Base-by-base conservation (phyloP, 345 rosid genomes). In the Zanthoxylum bungeanum region DNA sequence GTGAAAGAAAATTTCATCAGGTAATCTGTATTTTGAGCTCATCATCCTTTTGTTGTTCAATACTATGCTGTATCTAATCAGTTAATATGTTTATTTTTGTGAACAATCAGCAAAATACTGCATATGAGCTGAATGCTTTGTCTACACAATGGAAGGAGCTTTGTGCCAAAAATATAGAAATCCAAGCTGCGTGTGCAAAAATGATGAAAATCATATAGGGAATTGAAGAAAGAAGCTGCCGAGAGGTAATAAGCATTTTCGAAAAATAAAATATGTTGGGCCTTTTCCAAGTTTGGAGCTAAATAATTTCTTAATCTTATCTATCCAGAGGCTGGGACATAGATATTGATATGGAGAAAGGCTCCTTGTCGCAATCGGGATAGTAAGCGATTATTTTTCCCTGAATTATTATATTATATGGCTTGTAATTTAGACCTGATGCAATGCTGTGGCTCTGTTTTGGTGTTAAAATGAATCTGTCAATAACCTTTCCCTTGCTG, bases 1-100 rank as follows among this genome's bases (percentile, higher is more conserved):
- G 96, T 55, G 98, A 91, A 77, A 89, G 99, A 74, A 95, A 92
- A 74, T 89, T 83, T 76, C 98, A 95, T 78, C 99, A 95, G 98
- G 99, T 92, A 56, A 81, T 71, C 63, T 76, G 24, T 39, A 67
- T 60, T 42, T 73, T 27, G 34, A 9, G 25, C 7, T 16, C 14
- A 14, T 62, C 36, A 57, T 17, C 10, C 22, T 64, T 24, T 66
- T 55, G 52, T 76, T 39, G 33, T 55, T 74, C 55, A 36, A 28
- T 64, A 0, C 36, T 61, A 31, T 39, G 12, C 33, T 68, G 46
- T 4, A 1, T 25, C 60, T 74, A 21, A 73, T 53, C 78, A 40
- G 69, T 71, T 53, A 65, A 72, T 50, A 34, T 21, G 50, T 27
- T 63, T 40, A n/a, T 60, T 74, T 36, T 28, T 61, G 60, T 57